A percentile compares a stretch with the other conserved stretches of the same genome.
These are phyloP conservation scores for Apiotrichum veenhuisii DNA, from an alignment of 1,284 basidiomycete genomes.

Conservation along the genomic window DNA sequence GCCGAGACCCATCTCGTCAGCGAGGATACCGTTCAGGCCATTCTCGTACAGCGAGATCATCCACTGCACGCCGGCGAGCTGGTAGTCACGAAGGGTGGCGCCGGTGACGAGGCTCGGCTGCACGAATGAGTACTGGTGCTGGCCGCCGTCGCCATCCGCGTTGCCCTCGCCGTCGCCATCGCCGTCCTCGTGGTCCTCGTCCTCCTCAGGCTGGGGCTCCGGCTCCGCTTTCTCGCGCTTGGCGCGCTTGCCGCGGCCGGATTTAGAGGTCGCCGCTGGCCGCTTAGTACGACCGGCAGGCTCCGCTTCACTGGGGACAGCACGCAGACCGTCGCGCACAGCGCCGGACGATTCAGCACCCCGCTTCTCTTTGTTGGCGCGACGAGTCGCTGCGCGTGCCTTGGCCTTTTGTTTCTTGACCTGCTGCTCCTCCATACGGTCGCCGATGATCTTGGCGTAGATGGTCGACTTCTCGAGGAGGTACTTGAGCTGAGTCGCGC, in stretches of 20 bases:
- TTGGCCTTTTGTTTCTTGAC: constrained; percentile 44
- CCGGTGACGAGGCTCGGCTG: constrained; percentile 82
- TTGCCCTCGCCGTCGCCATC: constrained; percentile 19
- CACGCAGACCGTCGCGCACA: constrained; percentile 20
- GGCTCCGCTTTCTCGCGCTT: constrained; percentile 6
- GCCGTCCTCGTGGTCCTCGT: constrained; percentile 14
- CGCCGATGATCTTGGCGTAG: constrained; percentile 50
- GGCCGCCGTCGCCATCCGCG: constrained; percentile 5
- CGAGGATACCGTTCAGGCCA: constrained; percentile 89
- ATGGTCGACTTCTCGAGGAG: constrained; percentile 49
- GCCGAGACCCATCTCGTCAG: constrained; percentile 80
- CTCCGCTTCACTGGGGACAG: constrained; percentile 15
- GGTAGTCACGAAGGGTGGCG: constrained; percentile 80
- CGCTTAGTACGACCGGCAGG: constrained; percentile 10
- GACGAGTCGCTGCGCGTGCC: constrained; percentile 35
- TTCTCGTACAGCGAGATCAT: constrained; percentile 90
- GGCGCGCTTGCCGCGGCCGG: constrained; percentile 4
- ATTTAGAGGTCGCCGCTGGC: neutral
- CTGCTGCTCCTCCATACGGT: constrained; percentile 50
- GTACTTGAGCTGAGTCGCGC: constrained; percentile 35
- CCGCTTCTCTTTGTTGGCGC: constrained; percentile 46
- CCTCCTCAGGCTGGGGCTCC: neutral
- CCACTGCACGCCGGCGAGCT: constrained; percentile 94
- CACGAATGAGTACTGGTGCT: constrained; percentile 47
- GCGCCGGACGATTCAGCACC: constrained; percentile 18